Conservation (phyloP, 176 grass and related monocot species). For the Calamus simplicifolius region DNA sequence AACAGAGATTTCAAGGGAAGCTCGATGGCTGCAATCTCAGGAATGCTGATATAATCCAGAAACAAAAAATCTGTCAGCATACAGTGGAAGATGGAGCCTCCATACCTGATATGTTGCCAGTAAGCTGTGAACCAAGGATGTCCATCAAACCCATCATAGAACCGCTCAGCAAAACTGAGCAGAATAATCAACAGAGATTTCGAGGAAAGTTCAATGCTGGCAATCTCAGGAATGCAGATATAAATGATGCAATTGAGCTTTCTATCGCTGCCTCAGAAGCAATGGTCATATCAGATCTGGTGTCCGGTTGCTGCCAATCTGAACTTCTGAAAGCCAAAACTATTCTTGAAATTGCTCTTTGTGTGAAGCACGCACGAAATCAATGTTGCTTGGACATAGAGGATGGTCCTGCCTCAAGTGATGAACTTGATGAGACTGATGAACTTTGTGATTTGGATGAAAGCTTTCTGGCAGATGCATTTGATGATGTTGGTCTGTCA, state of each 20-base stretch:
- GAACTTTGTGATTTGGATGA: slow-evolving; percentile 58
- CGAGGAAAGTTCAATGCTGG: slow-evolving; percentile 24
- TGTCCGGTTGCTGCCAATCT: slow-evolving; percentile 20
- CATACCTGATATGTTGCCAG: slow-evolving; percentile 3
- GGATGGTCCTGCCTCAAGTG: slow-evolving; percentile 26
- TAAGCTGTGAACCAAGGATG: slow-evolving; percentile 1
- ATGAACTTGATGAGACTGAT: slow-evolving; percentile 42
- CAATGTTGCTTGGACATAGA: slow-evolving; percentile 27
- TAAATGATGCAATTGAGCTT: slow-evolving; percentile 64
- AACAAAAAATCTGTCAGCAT: slow-evolving; percentile 8
- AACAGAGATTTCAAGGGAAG: slow-evolving; percentile 16
- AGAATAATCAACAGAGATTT: slow-evolving; percentile 16
- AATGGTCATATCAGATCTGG: slow-evolving; percentile 68
- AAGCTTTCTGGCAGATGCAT: slow-evolving; percentile 44
- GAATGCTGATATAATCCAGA: too few species aligned
- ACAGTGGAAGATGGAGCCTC: slow-evolving; percentile 14
- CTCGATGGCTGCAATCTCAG: slow-evolving; percentile 33
- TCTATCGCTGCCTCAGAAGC: slow-evolving; percentile 92
- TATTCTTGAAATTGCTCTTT: slow-evolving; percentile 52
- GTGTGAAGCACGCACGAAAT: slow-evolving; percentile 66
- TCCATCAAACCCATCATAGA: slow-evolving; percentile 19
- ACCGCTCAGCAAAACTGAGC: slow-evolving; percentile 19
- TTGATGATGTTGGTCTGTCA: slow-evolving; percentile 65
- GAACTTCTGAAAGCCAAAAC: slow-evolving; percentile 28
- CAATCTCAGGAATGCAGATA: slow-evolving; percentile 41